Evolutionary conservation across 768 basidiomycete genomes (phyloP).

Genomic region (Rhizopogon vulgaris): DNA sequence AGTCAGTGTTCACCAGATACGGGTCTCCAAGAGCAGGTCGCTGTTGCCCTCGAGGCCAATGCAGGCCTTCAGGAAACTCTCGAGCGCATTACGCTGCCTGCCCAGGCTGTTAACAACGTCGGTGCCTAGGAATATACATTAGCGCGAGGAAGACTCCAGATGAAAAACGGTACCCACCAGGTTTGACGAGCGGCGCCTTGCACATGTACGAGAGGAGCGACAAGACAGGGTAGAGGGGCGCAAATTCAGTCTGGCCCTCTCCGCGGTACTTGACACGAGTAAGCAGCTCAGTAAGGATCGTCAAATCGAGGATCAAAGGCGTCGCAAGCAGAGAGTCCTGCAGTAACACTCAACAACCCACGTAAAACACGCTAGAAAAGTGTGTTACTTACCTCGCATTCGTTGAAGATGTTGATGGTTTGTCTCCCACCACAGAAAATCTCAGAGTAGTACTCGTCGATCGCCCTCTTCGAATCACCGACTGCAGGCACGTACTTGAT

Average conservation of each 20-base stretch:
- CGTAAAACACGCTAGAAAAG: not conserved
- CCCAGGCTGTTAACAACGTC: conserved; percentile 94
- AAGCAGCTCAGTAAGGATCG: conserved; percentile 90
- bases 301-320: conserved; percentile 89
- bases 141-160: not conserved
- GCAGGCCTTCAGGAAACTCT: conserved; percentile 92
- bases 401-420: conserved; percentile 96
- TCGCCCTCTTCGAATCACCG: conserved; percentile 97
- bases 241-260: conserved; percentile 52
- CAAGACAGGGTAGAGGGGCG: conserved; percentile 84
- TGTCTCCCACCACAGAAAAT: conserved; percentile 94
- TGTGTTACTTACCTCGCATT: conserved; percentile 69
- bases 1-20: conserved; percentile 66
- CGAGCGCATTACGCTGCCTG: conserved; percentile 92
- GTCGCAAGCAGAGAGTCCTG: conserved; percentile 94
- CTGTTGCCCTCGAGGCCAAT: conserved; percentile 77
- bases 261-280: conserved; percentile 89
- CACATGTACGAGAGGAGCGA: conserved; percentile 96
- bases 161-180: conserved; percentile 38
- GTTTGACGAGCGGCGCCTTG: conserved; percentile 96
- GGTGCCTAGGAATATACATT: conserved; percentile 39
- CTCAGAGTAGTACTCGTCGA: conserved; percentile 99
- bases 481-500: conserved; percentile 97
- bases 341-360: conserved; percentile 5
- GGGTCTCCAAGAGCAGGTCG: conserved; percentile 81